Percentiles rank a stretch among this genome's conserved stretches.
Conservation (phyloP, 192 early-diverging fungal genomes). For the Fimicolochytrium jonesii region DNA sequence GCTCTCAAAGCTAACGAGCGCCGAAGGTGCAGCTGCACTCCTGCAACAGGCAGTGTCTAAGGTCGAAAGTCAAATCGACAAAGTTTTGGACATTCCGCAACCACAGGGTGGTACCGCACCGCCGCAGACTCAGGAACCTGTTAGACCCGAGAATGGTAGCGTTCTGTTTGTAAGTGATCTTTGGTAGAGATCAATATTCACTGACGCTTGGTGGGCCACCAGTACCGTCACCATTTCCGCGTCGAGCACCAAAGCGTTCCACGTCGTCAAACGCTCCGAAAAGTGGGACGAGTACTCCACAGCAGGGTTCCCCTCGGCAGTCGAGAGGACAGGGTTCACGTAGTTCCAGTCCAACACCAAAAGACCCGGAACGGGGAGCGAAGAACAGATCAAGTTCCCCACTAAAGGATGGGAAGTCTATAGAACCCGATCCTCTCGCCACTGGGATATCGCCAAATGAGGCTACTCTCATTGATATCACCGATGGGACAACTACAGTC, state of each 20-base stretch:
- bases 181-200: neutral
- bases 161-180: neutral
- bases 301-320: no score
- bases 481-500: no score
- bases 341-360: no score
- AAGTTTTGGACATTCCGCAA: slow-evolving; percentile 58
- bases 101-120: neutral
- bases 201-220: neutral
- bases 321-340: no score
- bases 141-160: neutral
- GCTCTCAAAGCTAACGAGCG: slow-evolving; percentile 16
- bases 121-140: neutral
- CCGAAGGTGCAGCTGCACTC: slow-evolving; percentile 35
- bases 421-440: no score
- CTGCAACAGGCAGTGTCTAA: slow-evolving; percentile 70
- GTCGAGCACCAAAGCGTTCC: neutral
- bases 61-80: slow-evolving; percentile 73
- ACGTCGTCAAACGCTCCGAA: neutral
- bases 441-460: no score
- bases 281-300: no score
- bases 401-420: no score
- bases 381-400: no score
- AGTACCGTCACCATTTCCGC: neutral
- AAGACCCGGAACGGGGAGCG: no score
- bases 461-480: no score